phyloP scores from a whole-genome alignment of 495 filamentous ascomycete species.

The Xylaria acuta region DNA sequence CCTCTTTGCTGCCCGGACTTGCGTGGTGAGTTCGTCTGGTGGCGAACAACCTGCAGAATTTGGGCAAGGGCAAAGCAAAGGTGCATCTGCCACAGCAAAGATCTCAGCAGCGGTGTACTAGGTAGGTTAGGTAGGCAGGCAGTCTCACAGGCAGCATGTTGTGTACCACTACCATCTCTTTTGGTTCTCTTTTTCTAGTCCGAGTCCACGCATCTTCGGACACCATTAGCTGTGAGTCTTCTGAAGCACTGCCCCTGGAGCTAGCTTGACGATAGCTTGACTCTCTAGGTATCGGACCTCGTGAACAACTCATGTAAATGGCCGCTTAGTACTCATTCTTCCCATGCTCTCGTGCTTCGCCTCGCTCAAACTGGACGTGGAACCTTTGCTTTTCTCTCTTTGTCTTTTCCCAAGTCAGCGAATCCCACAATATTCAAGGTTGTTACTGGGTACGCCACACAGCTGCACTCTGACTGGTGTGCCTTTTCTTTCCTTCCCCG shows the following conservation, averaged over 20 bases:
- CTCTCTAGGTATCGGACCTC: background rate
- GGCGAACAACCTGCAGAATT: conserved; percentile 11
- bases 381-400: conserved; percentile 1
- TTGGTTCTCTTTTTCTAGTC: background rate
- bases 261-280: background rate
- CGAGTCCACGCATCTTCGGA: conserved; percentile 6
- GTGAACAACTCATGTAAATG: conserved; percentile 9
- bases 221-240: background rate
- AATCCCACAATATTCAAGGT: background rate
- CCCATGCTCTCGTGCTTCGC: background rate
- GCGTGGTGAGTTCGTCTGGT: conserved; percentile 19
- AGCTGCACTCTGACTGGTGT: conserved; percentile 12
- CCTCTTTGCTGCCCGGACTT: background rate
- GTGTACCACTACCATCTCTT: conserved; percentile 1
- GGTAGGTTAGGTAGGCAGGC: background rate
- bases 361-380: conserved; percentile 4
- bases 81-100: conserved; percentile 16
- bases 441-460: conserved; percentile 14
- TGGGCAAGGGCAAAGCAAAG: background rate
- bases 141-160: background rate
- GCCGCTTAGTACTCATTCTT: conserved; percentile 1
- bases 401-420: background rate
- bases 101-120: conserved; percentile 14
- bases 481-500: background rate
- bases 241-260: conserved; percentile 16